Evolutionary conservation across 345 rosid species (phyloP), one percentile per base, ranked within the genome.

Genomic region (Trapa bicornis): DNA sequence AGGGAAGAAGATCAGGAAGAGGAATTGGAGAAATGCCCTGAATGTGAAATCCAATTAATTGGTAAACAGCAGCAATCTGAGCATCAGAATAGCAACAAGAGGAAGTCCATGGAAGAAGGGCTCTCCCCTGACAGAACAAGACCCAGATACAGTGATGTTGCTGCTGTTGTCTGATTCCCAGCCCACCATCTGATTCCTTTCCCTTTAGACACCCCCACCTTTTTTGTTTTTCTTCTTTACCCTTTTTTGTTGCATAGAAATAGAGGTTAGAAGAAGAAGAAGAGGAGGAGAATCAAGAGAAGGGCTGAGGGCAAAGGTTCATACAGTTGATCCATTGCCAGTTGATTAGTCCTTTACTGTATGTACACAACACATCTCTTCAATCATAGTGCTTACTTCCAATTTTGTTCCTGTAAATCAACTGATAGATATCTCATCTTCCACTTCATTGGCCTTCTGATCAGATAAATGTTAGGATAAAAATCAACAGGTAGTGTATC

Each of bases 71-170:
- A 48, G n/a, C 75, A 65, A 41, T 41, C 43, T 12, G 75, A 50
- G 8, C 73, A 45, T 9, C 38, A 10, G 41, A 50, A 62, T 52
- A 77, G 42, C 70, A 80, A 5, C 56, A 87, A 84, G 83, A 87
- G 87, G 60, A 84, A 84, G 75, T 69, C 78, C 38, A 61, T 81
- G 76, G 87, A 84, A 73, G 92, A 80, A 66, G 82, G 78, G 64
- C 73, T 74, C 45, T 84, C 92, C 33, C 81, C 87, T 5, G 82
- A 81, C 11, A 80, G 86, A 73, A 75, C 83, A 47, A 80, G 91
- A 72, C 84, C 78, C 2, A 80, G 87, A 77, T 83, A 74, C 69
- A 74, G 61, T 56, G 83, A 69, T 62, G 72, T 86, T 37, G 70
- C 79, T 36, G 79, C 83, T 53, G 13, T 71, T 41, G 43, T 41